Evolutionary conservation across 140 eudicot species (phyloP).

Genomic region (Bidens hawaiensis): DNA sequence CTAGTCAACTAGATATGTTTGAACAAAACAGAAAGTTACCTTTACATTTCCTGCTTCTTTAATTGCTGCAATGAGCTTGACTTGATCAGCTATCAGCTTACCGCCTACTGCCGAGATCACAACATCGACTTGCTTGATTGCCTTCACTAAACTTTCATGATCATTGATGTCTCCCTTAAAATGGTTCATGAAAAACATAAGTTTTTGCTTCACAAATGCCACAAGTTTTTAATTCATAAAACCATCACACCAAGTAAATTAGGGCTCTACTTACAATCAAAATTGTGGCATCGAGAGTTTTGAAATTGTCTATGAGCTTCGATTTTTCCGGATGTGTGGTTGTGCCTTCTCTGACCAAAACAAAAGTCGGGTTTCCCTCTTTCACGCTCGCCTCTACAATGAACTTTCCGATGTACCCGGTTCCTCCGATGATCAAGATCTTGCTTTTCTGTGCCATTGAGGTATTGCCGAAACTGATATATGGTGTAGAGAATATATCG

Average conservation of each 20-base stretch:
- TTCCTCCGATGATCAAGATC: conserved; percentile 52
- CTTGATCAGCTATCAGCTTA: conserved; percentile 38
- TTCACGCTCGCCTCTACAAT: conserved; percentile 41
- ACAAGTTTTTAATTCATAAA: not conserved
- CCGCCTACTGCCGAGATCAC: conserved; percentile 54
- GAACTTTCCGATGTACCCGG: conserved; percentile 46
- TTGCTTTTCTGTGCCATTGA: conserved; percentile 34
- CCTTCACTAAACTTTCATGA: conserved; percentile 52
- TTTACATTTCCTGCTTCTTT: conserved; percentile 57
- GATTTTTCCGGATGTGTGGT: conserved; percentile 35
- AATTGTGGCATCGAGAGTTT: conserved; percentile 29
- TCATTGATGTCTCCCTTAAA: conserved; percentile 53
- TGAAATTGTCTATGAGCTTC: conserved; percentile 27
- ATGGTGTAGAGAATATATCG: no score
- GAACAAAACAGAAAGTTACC: conserved; percentile 21
- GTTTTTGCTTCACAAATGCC: not conserved
- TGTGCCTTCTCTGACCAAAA: conserved; percentile 36
- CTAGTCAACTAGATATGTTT: not conserved
- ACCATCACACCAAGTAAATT: not conserved
- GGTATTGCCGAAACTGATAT: no score
- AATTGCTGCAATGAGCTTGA: conserved; percentile 49
- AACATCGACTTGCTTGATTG: conserved; percentile 63
- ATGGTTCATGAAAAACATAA: not conserved
- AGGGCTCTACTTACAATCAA: conserved; percentile 17
- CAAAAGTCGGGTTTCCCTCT: conserved; percentile 36